Conservation (phyloP, 1,139 yeast species). For the Candida gigantensis region DNA sequence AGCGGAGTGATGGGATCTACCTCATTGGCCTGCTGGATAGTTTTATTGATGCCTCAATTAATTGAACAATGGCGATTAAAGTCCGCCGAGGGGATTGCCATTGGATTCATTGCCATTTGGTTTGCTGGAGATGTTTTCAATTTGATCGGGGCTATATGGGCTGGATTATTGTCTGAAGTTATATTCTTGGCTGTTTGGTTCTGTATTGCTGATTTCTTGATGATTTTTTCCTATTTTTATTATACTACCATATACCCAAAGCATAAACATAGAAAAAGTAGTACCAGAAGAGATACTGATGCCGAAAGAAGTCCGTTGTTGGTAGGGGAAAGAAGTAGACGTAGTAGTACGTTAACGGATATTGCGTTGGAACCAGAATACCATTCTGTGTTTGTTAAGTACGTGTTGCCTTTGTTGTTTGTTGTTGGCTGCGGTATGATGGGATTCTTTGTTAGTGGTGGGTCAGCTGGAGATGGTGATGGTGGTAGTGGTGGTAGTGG, state of each 20-base stretch:
- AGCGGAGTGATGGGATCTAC: constrained; percentile 72
- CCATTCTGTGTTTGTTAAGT: constrained; percentile 51
- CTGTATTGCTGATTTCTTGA: constrained; percentile 65
- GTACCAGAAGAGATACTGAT: constrained; percentile 14
- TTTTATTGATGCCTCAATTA: constrained; percentile 75
- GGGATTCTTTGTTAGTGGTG: constrained; percentile 52
- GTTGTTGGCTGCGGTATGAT: constrained; percentile 68
- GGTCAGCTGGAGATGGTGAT: constrained; percentile 16
- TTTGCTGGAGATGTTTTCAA: constrained; percentile 72
- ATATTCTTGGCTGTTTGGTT: constrained; percentile 73
- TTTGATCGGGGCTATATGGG: constrained; percentile 71
- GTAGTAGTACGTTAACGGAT: constrained; percentile 46
- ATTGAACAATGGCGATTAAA: constrained; percentile 80
- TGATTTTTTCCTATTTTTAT: constrained; percentile 63
- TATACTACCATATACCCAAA: constrained; percentile 47
- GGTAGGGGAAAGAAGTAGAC: constrained; percentile 41
- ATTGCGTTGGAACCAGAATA: constrained; percentile 44
- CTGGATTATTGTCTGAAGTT: constrained; percentile 68
- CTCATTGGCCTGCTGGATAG: constrained; percentile 76
- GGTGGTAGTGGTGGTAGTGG: constrained; percentile 14
- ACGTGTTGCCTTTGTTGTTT: constrained; percentile 59
- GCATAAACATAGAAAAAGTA: constrained; percentile 21
- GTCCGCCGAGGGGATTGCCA: constrained; percentile 77
- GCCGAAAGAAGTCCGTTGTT: constrained; percentile 21
- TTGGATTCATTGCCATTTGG: constrained; percentile 72